Conservation (phyloP, 179 eudicot species). For the Spergularia azorica region DNA sequence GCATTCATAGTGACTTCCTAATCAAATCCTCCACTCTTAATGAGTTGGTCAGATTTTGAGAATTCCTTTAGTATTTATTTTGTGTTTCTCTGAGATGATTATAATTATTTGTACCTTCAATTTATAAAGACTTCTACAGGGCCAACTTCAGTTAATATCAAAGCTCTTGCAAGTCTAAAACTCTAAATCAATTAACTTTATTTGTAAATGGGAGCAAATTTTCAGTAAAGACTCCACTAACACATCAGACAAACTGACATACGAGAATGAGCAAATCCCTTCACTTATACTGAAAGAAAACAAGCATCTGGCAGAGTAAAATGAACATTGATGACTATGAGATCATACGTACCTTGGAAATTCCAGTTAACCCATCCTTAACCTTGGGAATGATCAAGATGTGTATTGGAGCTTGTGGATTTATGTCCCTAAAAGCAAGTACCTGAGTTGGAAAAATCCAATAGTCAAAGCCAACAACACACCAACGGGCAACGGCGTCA, state of each 20-base stretch:
- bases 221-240: neutral
- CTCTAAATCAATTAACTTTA: neutral
- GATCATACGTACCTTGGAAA: conserved; percentile 59
- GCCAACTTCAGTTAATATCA: neutral
- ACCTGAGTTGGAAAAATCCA: conserved; percentile 47
- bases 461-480: conserved; percentile 13
- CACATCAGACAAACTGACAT: neutral
- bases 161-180: neutral
- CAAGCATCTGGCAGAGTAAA: neutral
- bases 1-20: neutral
- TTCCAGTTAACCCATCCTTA: conserved; percentile 79
- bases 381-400: conserved; percentile 89
- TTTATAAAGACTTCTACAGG: neutral
- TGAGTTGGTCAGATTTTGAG: neutral
- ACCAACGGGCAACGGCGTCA: neutral
- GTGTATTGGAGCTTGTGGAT: conserved; percentile 93
- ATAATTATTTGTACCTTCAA: neutral
- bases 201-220: neutral
- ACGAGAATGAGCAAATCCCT: neutral
- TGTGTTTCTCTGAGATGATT: neutral
- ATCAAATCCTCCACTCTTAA: neutral
- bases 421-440: conserved; percentile 88
- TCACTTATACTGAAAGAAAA: neutral
- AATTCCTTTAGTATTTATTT: neutral
- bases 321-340: conserved; percentile 10